These are phyloP conservation scores for Lolium rigidum DNA, from an alignment of 176 grass and related monocot genomes.

Conservation along the genomic window DNA sequence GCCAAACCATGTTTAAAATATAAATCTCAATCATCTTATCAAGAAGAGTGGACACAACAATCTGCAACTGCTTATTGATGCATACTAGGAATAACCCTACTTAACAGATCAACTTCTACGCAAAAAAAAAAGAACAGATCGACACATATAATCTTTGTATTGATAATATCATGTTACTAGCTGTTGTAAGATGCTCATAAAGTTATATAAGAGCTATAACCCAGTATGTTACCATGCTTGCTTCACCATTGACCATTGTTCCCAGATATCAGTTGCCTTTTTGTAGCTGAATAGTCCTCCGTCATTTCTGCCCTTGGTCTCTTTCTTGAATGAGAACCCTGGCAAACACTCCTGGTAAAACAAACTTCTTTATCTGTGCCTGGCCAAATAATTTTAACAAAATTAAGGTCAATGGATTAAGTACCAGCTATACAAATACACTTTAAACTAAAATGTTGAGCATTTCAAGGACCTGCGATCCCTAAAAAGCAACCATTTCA, in stretches of 20 bases:
- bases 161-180: background rate
- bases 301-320: background rate
- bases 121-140: background rate
- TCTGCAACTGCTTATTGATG: background rate
- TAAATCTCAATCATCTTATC: background rate
- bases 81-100: background rate
- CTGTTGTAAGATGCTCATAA: background rate
- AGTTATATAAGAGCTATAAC: background rate
- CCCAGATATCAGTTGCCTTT: background rate
- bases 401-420: background rate
- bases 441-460: background rate
- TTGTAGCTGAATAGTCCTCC: background rate
- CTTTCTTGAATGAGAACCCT: constrained; percentile 1
- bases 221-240: background rate
- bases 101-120: background rate
- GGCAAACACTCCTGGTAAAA: background rate
- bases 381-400: background rate
- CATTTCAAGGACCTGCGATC: background rate
- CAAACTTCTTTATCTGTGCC: background rate
- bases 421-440: background rate
- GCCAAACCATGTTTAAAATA: constrained; percentile 8
- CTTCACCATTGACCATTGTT: background rate
- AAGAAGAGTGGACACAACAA: background rate
- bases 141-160: background rate
- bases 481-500: background rate